Evolutionary conservation across 495 filamentous ascomycete genomes (phyloP).

Genomic region (Penicillium arizonense): DNA sequence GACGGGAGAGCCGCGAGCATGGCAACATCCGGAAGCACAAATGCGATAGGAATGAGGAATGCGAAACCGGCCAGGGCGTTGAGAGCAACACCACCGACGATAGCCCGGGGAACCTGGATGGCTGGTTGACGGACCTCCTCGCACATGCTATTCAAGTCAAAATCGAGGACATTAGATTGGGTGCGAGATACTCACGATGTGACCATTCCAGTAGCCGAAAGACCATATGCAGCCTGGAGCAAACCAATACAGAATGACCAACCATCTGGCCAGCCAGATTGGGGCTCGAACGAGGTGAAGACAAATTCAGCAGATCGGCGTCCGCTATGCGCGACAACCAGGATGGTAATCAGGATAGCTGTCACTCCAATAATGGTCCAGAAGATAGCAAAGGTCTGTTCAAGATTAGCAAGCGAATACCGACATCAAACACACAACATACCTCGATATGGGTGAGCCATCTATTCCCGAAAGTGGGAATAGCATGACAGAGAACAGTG

Average conservation of each 20-base stretch:
- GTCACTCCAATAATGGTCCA: slow-evolving; percentile 55
- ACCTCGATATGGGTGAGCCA: slow-evolving; percentile 40
- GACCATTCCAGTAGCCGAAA: slow-evolving; percentile 50
- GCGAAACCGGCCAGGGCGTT: slow-evolving; percentile 59
- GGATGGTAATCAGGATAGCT: slow-evolving; percentile 51
- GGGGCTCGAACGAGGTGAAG: slow-evolving; percentile 52
- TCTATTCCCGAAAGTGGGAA: slow-evolving; percentile 24
- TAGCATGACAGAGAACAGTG: slow-evolving; percentile 40
- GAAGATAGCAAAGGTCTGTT: slow-evolving; percentile 58
- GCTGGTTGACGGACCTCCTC: slow-evolving; percentile 61
- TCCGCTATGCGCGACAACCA: slow-evolving; percentile 47
- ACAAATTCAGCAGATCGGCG: slow-evolving; percentile 49
- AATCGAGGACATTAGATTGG: neutral
- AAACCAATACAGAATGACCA: slow-evolving; percentile 57
- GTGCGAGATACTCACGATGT: slow-evolving; percentile 14
- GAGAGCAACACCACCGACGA: slow-evolving; percentile 59
- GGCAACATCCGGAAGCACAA: slow-evolving; percentile 55
- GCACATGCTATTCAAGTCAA: slow-evolving; percentile 42
- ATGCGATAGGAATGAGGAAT: slow-evolving; percentile 56
- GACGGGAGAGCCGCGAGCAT: slow-evolving; percentile 53
- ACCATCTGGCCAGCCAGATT: slow-evolving; percentile 52
- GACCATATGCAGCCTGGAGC: slow-evolving; percentile 50
- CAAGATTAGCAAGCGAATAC: slow-evolving; percentile 11
- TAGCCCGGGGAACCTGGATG: slow-evolving; percentile 60
- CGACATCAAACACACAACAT: slow-evolving; percentile 15